phyloP scores from a whole-genome alignment of 2,329 filamentous ascomycete genomes.

The Fusarium ramigenum region DNA sequence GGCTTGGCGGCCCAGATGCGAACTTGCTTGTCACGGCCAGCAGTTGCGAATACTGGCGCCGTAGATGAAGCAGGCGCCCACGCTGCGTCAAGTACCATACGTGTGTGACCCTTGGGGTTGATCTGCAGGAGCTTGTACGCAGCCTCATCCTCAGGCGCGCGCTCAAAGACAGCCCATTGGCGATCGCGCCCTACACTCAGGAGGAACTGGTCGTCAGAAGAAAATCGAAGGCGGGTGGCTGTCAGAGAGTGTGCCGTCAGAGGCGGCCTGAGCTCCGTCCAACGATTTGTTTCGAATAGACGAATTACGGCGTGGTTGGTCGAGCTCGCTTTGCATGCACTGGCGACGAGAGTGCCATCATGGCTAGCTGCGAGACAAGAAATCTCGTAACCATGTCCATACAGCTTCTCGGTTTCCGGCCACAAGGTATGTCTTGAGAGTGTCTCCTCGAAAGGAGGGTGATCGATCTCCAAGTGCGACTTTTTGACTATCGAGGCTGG shows the following conservation, averaged over 20 bases:
- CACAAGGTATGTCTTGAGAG: slow-evolving; percentile 91
- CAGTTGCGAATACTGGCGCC: slow-evolving; percentile 76
- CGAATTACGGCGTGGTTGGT: slow-evolving; percentile 94
- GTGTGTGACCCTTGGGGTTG: slow-evolving; percentile 85
- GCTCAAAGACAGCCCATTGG: slow-evolving; percentile 86
- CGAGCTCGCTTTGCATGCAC: slow-evolving; percentile 91
- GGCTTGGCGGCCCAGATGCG: slow-evolving; percentile 69
- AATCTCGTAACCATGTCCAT: slow-evolving; percentile 97
- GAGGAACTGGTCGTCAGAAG: slow-evolving; percentile 74
- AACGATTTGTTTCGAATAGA: slow-evolving; percentile 84
- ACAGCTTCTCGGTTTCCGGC: slow-evolving; percentile 96
- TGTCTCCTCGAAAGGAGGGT: slow-evolving; percentile 89
- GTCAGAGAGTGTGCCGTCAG: slow-evolving; percentile 89
- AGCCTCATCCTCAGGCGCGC: slow-evolving; percentile 50
- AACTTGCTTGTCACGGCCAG: slow-evolving; percentile 87
- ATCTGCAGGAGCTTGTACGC: slow-evolving; percentile 68
- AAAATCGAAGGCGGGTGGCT: slow-evolving; percentile 84
- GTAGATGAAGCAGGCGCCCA: slow-evolving; percentile 73
- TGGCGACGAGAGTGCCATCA: slow-evolving; percentile 81
- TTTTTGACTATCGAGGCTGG: slow-evolving; percentile 65
- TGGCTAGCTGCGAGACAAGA: slow-evolving; percentile 83
- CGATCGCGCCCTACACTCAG: slow-evolving; percentile 92
- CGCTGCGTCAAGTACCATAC: slow-evolving; percentile 90
- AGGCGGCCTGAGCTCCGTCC: slow-evolving; percentile 87
- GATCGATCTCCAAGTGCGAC: slow-evolving; percentile 70